These are phyloP conservation scores for Linnemannia zychae DNA, from an alignment of 192 early-diverging fungal genomes.

Conservation along the genomic window DNA sequence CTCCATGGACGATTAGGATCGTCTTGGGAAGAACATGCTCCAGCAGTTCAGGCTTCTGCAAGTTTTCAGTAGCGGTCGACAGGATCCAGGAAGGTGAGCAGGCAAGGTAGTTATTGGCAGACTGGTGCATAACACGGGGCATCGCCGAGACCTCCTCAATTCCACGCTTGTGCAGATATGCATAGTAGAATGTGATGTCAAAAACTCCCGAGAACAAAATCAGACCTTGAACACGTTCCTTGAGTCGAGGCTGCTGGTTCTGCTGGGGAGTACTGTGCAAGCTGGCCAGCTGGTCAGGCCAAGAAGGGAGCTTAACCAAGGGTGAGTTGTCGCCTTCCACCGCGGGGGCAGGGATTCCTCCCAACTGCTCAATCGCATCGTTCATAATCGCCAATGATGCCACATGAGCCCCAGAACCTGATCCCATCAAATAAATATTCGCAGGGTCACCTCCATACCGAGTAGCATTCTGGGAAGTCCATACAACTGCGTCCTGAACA, in stretches of 20 bases:
- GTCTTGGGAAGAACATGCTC: conserved; percentile 50
- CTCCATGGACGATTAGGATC: conserved; percentile 52
- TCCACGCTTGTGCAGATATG: conserved; percentile 59
- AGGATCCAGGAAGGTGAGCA: conserved; percentile 55
- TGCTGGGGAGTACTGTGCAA: background rate
- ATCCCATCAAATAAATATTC: conserved; percentile 61
- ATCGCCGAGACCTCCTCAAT: conserved; percentile 57
- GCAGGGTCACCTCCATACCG: conserved; percentile 56
- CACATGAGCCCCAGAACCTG: conserved; percentile 54
- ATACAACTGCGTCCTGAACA: conserved; percentile 55
- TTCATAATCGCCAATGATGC: conserved; percentile 58
- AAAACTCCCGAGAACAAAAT: conserved; percentile 60
- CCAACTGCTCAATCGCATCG: conserved; percentile 50
- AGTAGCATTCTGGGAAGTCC: conserved; percentile 50
- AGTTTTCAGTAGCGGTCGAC: conserved; percentile 18
- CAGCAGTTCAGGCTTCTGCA: conserved; percentile 40
- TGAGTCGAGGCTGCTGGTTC: conserved; percentile 2
- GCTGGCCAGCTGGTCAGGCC: conserved; percentile 52
- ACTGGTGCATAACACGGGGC: conserved; percentile 53
- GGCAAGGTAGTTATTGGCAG: conserved; percentile 52
- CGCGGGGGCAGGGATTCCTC: conserved; percentile 25
- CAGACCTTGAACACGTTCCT: conserved; percentile 47
- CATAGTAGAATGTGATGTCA: conserved; percentile 61
- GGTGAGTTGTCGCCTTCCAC: conserved; percentile 29
- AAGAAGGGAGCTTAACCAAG: conserved; percentile 25